Evolutionary conservation across 805 yeast species (phyloP).

Genomic region (Candida nanaspora): DNA sequence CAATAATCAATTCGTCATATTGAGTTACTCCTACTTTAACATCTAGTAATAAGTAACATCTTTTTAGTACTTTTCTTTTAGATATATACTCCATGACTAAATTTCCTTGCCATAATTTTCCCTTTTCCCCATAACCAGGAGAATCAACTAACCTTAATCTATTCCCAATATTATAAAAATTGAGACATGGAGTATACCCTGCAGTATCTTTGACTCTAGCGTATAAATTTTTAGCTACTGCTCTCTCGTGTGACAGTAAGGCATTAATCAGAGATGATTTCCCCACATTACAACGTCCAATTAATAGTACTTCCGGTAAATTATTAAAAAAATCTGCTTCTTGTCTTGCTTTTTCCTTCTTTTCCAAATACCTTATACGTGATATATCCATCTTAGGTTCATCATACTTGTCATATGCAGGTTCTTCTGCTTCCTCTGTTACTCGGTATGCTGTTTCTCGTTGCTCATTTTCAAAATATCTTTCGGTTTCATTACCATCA

Average conservation of each 20-base stretch:
- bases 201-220: slow-evolving; percentile 36
- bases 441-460: neutral
- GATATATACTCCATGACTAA: slow-evolving; percentile 57
- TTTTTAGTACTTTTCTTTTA: slow-evolving; percentile 43
- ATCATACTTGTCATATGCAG: neutral
- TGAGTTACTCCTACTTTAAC: slow-evolving; percentile 51
- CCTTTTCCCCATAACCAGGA: slow-evolving; percentile 85
- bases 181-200: slow-evolving; percentile 52
- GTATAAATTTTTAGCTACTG: slow-evolving; percentile 16
- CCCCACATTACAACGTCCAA: slow-evolving; percentile 85
- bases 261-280: slow-evolving; percentile 72
- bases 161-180: slow-evolving; percentile 62
- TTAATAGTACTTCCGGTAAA: slow-evolving; percentile 67
- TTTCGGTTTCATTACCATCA: slow-evolving; percentile 1
- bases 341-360: slow-evolving; percentile 6
- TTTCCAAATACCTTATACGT: slow-evolving; percentile 18
- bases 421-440: slow-evolving; percentile 5
- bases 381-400: slow-evolving; percentile 6
- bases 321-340: slow-evolving; percentile 14
- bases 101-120: slow-evolving; percentile 61
- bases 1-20: slow-evolving; percentile 48
- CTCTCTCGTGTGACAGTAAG: slow-evolving; percentile 34
- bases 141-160: slow-evolving; percentile 67
- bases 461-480: slow-evolving; percentile 2
- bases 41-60: slow-evolving; percentile 57